Evolutionary conservation across 768 basidiomycete genomes (phyloP).

Genomic region (Psilocybe cyanescens): DNA sequence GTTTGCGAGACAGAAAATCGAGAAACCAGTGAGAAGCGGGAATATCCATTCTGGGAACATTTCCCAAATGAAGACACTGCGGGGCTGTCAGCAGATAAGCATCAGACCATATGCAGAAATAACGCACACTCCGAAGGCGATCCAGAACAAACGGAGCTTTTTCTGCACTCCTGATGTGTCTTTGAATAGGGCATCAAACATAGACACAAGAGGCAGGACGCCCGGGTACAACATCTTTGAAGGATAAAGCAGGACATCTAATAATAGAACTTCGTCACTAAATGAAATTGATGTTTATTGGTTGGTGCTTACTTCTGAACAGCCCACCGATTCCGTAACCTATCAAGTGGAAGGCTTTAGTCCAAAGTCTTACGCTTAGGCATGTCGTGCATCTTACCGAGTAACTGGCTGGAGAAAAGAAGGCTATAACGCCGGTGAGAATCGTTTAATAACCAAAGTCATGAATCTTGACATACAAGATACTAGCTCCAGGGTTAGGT

Average conservation of each 20-base stretch:
- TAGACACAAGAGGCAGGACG: constrained; percentile 48
- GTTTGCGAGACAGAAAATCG: constrained; percentile 60
- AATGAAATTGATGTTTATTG: not conserved
- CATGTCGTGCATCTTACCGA: constrained; percentile 21
- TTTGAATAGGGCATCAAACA: constrained; percentile 52
- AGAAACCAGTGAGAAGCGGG: constrained; percentile 61
- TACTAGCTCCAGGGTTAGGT: constrained; percentile 47
- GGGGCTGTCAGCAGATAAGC: constrained; percentile 11
- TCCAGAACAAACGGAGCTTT: constrained; percentile 54
- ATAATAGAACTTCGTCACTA: not conserved
- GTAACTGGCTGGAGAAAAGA: constrained; percentile 39
- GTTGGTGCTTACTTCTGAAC: constrained; percentile 43
- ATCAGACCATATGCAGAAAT: constrained; percentile 10
- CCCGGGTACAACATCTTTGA: constrained; percentile 56
- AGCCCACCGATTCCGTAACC: constrained; percentile 63
- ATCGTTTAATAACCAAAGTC: not conserved
- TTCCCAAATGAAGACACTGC: constrained; percentile 53
- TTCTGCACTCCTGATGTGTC: constrained; percentile 41
- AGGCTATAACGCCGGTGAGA: constrained; percentile 23
- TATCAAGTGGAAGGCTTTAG: constrained; percentile 13
- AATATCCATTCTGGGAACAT: constrained; percentile 60
- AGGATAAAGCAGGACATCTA: constrained; percentile 52
- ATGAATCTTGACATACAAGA: constrained; percentile 34
- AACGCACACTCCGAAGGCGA: constrained; percentile 42
- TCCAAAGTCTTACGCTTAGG: not conserved